phyloP scores from a whole-genome alignment of 345 rosid species.

The Brassica napus region DNA sequence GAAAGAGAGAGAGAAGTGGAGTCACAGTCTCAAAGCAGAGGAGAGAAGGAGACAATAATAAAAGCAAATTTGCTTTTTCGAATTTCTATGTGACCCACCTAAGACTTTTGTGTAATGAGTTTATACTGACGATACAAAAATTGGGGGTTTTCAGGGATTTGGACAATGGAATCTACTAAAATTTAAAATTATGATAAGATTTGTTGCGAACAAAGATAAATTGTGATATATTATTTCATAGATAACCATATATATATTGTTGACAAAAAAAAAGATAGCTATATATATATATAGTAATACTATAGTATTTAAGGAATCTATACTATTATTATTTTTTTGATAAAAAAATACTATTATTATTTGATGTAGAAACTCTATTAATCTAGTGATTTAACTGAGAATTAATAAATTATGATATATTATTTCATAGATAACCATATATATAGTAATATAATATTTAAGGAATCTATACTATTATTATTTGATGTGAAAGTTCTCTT shows the following conservation, averaged over 20 bases:
- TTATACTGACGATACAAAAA: conserved; percentile 22
- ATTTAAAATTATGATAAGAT: neutral
- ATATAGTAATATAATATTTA: no score
- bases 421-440: neutral
- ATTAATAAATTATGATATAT: neutral
- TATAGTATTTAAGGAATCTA: no score
- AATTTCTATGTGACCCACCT: conserved; percentile 18
- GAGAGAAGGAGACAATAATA: conserved; percentile 16
- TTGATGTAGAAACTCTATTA: no score
- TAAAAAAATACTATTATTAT: no score
- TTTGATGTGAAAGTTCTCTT: no score
- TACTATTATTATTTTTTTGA: no score
- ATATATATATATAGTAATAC: no score
- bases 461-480: no score
- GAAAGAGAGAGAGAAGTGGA: neutral
- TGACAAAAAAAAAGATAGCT: no score
- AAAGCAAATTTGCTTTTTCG: conserved; percentile 10
- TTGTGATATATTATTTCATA: neutral
- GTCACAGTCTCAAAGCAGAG: conserved; percentile 1
- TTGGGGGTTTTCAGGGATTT: conserved; percentile 3
- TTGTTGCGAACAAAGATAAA: no score
- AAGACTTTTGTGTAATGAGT: conserved; percentile 34
- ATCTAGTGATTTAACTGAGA: no score
- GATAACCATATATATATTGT: neutral
- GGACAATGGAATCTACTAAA: conserved; percentile 1